Evolutionary conservation across 345 rosid genomes (phyloP).

Genomic region (Aquilaria malaccensis): DNA sequence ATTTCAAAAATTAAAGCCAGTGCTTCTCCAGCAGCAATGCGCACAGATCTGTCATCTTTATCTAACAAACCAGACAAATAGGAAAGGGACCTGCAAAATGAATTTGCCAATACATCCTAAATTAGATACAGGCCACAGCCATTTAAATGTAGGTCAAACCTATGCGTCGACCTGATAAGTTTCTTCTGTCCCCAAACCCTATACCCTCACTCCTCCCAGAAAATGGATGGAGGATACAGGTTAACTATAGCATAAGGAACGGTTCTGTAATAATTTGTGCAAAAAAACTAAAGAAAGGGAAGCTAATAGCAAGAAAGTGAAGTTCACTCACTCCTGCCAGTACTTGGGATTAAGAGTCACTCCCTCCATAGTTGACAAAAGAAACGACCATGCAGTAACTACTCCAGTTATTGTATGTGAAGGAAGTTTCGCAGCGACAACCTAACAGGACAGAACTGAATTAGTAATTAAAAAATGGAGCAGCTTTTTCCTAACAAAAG

Average conservation of each 20-base stretch:
- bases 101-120: slow-evolving; percentile 2
- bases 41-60: slow-evolving; percentile 79
- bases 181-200: too few species aligned
- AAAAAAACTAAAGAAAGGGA: neutral
- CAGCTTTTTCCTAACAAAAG: neutral
- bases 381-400: slow-evolving; percentile 85
- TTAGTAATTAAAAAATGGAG: neutral
- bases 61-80: slow-evolving; percentile 69
- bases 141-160: neutral
- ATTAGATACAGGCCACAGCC: neutral
- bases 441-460: slow-evolving; percentile 29
- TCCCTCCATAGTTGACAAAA: slow-evolving; percentile 50
- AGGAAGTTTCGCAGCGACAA: slow-evolving; percentile 50
- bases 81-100: slow-evolving; percentile 52
- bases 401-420: slow-evolving; percentile 42
- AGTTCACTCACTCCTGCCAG: slow-evolving; percentile 68
- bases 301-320: neutral
- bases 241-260: neutral
- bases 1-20: slow-evolving; percentile 72
- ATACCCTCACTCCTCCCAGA: neutral
- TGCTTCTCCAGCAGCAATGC: slow-evolving; percentile 96
- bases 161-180: too few species aligned
- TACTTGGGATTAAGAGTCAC: slow-evolving; percentile 52
- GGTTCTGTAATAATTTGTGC: neutral
- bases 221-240: neutral